phyloP scores from a whole-genome alignment of 805 yeast species.

The Suhomyces pyralidae region DNA sequence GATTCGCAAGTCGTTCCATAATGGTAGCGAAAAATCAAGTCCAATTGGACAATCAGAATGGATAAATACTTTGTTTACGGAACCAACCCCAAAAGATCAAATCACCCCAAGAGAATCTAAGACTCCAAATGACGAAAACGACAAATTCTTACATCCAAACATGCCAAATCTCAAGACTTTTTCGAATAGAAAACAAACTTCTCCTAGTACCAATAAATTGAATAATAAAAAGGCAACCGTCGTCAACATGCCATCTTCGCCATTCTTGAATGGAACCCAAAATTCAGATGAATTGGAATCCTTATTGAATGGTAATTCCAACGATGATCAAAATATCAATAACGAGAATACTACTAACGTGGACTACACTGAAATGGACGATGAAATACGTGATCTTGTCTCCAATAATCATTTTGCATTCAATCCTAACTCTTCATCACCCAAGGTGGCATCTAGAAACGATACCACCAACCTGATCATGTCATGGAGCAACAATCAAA shows the following conservation, averaged over 20 bases:
- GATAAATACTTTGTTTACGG: conserved; percentile 42
- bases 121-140: conserved; percentile 18
- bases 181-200: conserved; percentile 18
- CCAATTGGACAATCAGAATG: conserved; percentile 40
- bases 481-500: conserved; percentile 17
- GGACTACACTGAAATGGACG: conserved; percentile 17
- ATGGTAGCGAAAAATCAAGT: conserved; percentile 28
- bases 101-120: conserved; percentile 19
- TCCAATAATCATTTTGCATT: conserved; percentile 9
- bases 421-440: conserved; percentile 28
- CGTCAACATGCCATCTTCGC: conserved; percentile 42
- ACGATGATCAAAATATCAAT: not conserved
- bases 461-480: conserved; percentile 35
- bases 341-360: not conserved
- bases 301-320: conserved; percentile 14
- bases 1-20: conserved; percentile 21
- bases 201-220: conserved; percentile 19
- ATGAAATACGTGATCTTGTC: conserved; percentile 18
- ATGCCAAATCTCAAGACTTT: conserved; percentile 33
- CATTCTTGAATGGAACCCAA: conserved; percentile 23
- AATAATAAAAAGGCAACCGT: conserved; percentile 20
- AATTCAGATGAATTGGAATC: conserved; percentile 13
- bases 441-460: conserved; percentile 30
- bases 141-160: conserved; percentile 16
- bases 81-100: conserved; percentile 39